Percentiles rank a stretch among this genome's conserved stretches.
phyloP scores from a whole-genome alignment of 2,329 filamentous ascomycete species.

The Fusarium continuum region DNA sequence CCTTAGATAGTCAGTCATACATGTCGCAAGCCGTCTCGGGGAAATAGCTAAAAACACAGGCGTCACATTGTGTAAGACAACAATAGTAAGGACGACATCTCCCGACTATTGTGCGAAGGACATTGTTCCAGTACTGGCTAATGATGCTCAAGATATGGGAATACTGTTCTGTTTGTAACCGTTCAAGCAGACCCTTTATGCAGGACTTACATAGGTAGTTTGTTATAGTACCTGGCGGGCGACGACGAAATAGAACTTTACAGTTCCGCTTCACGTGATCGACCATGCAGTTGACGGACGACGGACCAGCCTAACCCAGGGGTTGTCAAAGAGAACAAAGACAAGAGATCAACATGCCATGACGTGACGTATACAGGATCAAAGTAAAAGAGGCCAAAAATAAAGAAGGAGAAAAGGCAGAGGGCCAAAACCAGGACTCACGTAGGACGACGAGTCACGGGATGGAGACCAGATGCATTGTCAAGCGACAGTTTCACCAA shows the following conservation, averaged over 20 bases:
- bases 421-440: background rate
- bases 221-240: too few species aligned
- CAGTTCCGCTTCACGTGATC: background rate
- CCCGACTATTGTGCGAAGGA: background rate
- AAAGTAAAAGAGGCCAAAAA: slow-evolving; percentile 2
- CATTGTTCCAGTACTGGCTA: too few species aligned
- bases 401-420: background rate
- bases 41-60: background rate
- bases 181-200: too few species aligned
- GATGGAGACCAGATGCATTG: slow-evolving; percentile 24
- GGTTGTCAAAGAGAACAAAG: background rate
- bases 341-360: background rate
- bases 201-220: too few species aligned
- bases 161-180: too few species aligned
- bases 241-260: too few species aligned
- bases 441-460: slow-evolving; percentile 21
- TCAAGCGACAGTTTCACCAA: slow-evolving; percentile 17
- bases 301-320: background rate
- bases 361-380: background rate
- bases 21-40: background rate
- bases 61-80: background rate
- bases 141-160: too few species aligned
- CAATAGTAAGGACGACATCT: background rate
- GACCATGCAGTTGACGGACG: background rate
- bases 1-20: background rate